Evolutionary conservation across 768 basidiomycete species (phyloP), one percentile per base, ranked within the genome.

Genomic region (Jaapia argillacea): DNA sequence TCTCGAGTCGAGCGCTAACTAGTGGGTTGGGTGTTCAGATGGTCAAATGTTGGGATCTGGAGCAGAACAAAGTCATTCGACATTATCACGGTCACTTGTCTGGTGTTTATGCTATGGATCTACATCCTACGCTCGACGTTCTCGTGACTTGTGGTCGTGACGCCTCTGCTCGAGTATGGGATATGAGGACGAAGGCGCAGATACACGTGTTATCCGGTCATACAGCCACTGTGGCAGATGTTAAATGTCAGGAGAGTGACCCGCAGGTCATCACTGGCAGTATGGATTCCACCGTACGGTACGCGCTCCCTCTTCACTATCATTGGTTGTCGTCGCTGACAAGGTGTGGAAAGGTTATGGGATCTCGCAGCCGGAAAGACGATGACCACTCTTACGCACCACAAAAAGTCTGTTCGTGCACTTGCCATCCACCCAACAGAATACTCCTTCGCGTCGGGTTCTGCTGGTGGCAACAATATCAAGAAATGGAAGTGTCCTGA

Each of bases 401-500:
- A 99, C 72, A 98, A 98, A 65, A 99, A 99, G 63, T 90, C 87
- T 12, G 91, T 99, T 2, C 81, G 96, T 45, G 80, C 94, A 0
- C 72, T 99, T 39, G 86, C 94, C 4, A 81, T 99, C 44, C 93
- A 97, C 58, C 94, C 94, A 1, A 90, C 88, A 3, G 96, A 98
- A 55, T 98, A 92, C 68, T 86, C 85, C 24, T 99, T 99, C 56
- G 96, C 92, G 2, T 85, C 84, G 3, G 96, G 87, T 40, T 92
- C 89, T 21, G 87, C 94, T 0, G 96, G 96, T n/a, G 96, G 93
- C 1, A 97, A 97, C 69, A 98, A 98, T 62, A 97, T 99, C 68
- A 99, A 99, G 59, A 98, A 98, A 61, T 99, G 94, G 94, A 96
- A 94, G 55, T 97, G 91, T 54, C 96, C 96, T 4, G 90, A 97